These are phyloP conservation scores for Cercophora newfieldiana DNA, from an alignment of 495 filamentous ascomycete species.

Conservation along the genomic window DNA sequence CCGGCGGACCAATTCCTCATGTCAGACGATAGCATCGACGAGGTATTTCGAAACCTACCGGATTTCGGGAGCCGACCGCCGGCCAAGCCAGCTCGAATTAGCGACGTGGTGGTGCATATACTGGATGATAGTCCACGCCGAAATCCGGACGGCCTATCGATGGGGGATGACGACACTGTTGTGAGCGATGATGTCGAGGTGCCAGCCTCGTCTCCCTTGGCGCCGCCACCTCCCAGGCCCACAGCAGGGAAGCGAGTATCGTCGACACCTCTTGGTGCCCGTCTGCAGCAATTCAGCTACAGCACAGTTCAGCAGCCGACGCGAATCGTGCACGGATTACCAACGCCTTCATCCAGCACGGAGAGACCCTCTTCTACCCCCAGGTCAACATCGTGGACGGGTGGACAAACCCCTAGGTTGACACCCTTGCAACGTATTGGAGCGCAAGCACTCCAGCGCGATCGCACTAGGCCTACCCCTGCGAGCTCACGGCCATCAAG, in stretches of 20 bases:
- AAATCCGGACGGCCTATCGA: neutral
- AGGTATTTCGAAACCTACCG: constrained; percentile 43
- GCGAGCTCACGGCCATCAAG: constrained; percentile 23
- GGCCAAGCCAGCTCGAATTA: neutral
- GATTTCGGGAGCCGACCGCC: constrained; percentile 28
- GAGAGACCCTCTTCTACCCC: constrained; percentile 33
- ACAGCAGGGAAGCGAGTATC: constrained; percentile 8
- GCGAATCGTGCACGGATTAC: constrained; percentile 31
- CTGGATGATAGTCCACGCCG: constrained; percentile 6
- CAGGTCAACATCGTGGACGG: constrained; percentile 26
- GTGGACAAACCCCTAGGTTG: constrained; percentile 25
- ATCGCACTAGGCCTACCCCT: constrained; percentile 35
- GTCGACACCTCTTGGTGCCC: constrained; percentile 19
- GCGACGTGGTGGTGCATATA: constrained; percentile 8
- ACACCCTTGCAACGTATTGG: constrained; percentile 51
- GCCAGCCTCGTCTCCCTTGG: constrained; percentile 28
- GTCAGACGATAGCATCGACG: constrained; percentile 51
- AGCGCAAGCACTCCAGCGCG: constrained; percentile 42
- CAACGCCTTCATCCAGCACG: constrained; percentile 34
- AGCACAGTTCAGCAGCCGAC: constrained; percentile 19
- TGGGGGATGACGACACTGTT: neutral
- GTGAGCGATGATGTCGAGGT: constrained; percentile 29
- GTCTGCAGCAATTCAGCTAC: constrained; percentile 30
- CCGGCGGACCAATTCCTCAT: constrained; percentile 35
- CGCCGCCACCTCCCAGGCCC: neutral